A percentile compares a stretch with the other conserved stretches of the same genome.
Evolutionary conservation across 2,329 filamentous ascomycete genomes (phyloP).

Genomic region (Cladosporium sp.): DNA sequence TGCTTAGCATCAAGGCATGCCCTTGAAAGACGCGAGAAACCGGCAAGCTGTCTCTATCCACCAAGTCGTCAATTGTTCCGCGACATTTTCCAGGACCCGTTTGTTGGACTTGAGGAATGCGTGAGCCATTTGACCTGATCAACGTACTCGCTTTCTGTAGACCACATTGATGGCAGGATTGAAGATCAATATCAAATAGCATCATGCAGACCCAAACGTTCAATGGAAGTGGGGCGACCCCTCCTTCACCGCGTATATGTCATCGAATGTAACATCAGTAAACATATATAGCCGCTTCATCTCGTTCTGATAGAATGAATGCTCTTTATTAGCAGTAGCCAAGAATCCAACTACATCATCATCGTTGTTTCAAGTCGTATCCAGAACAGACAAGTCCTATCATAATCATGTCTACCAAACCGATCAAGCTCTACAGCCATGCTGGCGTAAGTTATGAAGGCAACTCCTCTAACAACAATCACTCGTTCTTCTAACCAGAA

Average conservation of each 20-base stretch:
- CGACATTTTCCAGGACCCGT: not conserved
- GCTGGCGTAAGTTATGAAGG: constrained; percentile 23
- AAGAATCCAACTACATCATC: not conserved
- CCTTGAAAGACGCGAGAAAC: not conserved
- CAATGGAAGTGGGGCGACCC: not conserved
- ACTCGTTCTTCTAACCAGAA: not conserved
- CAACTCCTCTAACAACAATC: not conserved
- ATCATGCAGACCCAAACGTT: not conserved
- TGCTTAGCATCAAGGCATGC: not conserved
- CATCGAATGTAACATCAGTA: not conserved
- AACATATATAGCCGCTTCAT: not conserved
- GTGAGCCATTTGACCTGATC: not conserved
- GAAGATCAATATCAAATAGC: not conserved
- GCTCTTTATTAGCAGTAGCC: not conserved
- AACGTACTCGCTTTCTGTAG: not conserved
- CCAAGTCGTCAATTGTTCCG: not conserved
- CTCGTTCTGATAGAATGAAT: no score
- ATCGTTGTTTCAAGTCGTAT: not conserved
- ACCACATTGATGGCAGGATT: not conserved
- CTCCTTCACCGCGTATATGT: not conserved
- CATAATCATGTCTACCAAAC: constrained; percentile 23
- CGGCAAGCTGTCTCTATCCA: not conserved
- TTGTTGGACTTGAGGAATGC: not conserved
- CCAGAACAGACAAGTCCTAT: not conserved
- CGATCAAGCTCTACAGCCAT: constrained; percentile 36